phyloP scores from a whole-genome alignment of 2,329 filamentous ascomycete genomes.

The Trichoderma koningii region DNA sequence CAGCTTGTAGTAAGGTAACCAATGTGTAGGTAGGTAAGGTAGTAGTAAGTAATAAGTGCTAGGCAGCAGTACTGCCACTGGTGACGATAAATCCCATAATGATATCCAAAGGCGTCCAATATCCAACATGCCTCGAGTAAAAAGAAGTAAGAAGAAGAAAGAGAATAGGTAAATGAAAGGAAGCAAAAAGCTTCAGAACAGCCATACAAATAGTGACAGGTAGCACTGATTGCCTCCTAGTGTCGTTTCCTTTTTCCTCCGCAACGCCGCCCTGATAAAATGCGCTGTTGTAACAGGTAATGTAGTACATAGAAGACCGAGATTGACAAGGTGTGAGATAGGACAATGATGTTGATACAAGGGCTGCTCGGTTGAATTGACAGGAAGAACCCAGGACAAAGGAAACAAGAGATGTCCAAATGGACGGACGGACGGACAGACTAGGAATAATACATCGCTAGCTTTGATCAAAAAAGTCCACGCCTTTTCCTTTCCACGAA shows the following conservation, averaged over 20 bases:
- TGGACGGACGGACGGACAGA: not conserved
- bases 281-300: conserved; percentile 11
- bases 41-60: conserved; percentile 1
- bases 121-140: conserved; percentile 1
- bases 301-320: not conserved
- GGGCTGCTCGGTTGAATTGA: not conserved
- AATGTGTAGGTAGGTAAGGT: no score
- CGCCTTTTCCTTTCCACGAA: not conserved
- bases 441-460: conserved; percentile 19
- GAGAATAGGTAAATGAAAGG: not conserved
- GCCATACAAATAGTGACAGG: not conserved
- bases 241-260: not conserved
- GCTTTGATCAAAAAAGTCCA: conserved; percentile 1
- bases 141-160: not conserved
- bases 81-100: no score
- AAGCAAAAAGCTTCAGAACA: not conserved
- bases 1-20: no score
- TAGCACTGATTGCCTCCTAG: not conserved
- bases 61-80: not conserved
- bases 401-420: conserved; percentile 12
- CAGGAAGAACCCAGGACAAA: not conserved
- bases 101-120: conserved; percentile 11
- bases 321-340: conserved; percentile 3
- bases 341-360: conserved; percentile 12
- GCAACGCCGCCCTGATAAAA: conserved; percentile 7